A percentile compares a stretch with the other conserved stretches of the same genome.
Evolutionary conservation across 2,329 filamentous ascomycete genomes (phyloP).

Genomic region (Curvularia sp.): DNA sequence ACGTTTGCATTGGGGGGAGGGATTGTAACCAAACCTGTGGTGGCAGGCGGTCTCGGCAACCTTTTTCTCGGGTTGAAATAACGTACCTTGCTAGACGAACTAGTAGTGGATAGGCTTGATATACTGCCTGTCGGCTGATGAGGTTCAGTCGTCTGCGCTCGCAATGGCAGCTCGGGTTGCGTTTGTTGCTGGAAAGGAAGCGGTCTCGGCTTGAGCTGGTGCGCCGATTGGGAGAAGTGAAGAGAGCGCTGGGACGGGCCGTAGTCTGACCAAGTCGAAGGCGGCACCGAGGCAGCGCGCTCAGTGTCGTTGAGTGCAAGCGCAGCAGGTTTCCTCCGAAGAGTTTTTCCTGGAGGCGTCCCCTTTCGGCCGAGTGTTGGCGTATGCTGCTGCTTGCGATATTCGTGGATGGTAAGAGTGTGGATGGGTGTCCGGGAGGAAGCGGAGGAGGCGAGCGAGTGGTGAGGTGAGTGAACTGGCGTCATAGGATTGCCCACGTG

Average conservation of each 20-base stretch:
- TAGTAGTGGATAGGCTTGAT: conserved; percentile 24
- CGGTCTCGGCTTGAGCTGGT: conserved; percentile 32
- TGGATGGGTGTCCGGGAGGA: conserved; percentile 45
- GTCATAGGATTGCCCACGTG: conserved; percentile 34
- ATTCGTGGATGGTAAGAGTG: conserved; percentile 50
- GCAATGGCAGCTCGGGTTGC: conserved; percentile 27
- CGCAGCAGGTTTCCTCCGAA: conserved; percentile 49
- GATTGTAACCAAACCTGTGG: conserved; percentile 19
- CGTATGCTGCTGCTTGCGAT: conserved; percentile 49
- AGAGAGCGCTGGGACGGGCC: conserved; percentile 30
- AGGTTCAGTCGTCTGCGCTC: conserved; percentile 42
- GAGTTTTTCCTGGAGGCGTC: conserved; percentile 42
- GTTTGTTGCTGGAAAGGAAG: conserved; percentile 27
- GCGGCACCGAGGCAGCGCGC: conserved; percentile 32
- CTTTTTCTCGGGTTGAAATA: conserved; percentile 47
- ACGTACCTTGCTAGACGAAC: conserved; percentile 32
- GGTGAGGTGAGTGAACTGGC: conserved; percentile 48
- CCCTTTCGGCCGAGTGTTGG: conserved; percentile 35
- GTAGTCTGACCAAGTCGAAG: conserved; percentile 18
- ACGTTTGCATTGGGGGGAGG: conserved; percentile 25
- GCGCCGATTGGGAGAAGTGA: conserved; percentile 40
- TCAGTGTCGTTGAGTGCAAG: conserved; percentile 42
- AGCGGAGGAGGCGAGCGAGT: conserved; percentile 44
- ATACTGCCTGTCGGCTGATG: conserved; percentile 24
- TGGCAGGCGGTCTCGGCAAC: conserved; percentile 40